Percentiles rank a stretch among this genome's conserved stretches.
phyloP scores from a whole-genome alignment of 148 eudicot species.

The Gaultheria prostrata region DNA sequence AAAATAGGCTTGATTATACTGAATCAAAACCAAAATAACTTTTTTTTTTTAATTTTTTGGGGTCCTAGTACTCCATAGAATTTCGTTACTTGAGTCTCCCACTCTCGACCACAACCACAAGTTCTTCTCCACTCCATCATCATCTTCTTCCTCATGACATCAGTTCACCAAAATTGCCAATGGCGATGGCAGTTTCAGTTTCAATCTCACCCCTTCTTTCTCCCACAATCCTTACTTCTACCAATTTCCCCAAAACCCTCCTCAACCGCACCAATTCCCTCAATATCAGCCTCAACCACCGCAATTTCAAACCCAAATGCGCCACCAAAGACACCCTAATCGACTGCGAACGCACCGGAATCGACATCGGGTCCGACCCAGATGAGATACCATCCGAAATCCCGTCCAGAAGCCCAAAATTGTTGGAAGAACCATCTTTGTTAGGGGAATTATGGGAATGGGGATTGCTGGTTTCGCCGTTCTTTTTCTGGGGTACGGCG shows the following conservation, averaged over 20 bases:
- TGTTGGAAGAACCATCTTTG: conserved; percentile 13
- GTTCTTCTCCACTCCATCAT: background rate
- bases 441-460: conserved; percentile 49
- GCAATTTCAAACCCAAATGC: background rate
- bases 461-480: conserved; percentile 80
- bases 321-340: background rate
- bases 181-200: background rate
- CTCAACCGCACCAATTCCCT: background rate
- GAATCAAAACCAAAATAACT: no score
- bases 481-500: conserved; percentile 99
- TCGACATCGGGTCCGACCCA: background rate
- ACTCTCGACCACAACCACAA: no score
- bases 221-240: background rate
- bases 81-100: no score
- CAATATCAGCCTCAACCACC: background rate
- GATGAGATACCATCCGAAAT: background rate
- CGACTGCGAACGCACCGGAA: conserved; percentile 10
- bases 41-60: no score
- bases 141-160: background rate
- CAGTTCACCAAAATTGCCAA: background rate
- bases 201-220: background rate
- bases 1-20: no score
- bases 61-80: no score
- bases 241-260: background rate
- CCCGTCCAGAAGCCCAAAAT: background rate